These are phyloP conservation scores for Crithidia thermophila DNA, from an alignment of 208 protist genomes.

Conservation along the genomic window DNA sequence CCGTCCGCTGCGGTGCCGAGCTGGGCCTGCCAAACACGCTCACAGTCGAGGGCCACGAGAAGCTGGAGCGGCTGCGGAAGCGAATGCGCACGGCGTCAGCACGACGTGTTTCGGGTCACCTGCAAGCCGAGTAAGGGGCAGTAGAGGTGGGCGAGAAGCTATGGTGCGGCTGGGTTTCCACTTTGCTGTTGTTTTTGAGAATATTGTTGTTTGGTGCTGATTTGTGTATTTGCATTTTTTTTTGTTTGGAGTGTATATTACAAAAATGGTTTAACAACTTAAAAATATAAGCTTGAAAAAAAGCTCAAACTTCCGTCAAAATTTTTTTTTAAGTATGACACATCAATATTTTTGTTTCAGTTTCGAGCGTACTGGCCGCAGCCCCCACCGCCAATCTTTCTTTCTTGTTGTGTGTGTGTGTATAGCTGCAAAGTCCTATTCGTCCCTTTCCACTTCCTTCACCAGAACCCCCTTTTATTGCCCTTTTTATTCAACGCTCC, in stretches of 20 bases:
- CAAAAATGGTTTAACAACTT: too few relatives aligned
- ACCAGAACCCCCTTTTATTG: not conserved
- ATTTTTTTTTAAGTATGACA: too few relatives aligned
- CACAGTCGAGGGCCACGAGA: conserved; percentile 44
- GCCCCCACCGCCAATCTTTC: not conserved
- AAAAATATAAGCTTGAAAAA: too few relatives aligned
- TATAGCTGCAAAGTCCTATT: not conserved
- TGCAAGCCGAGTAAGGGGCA: not conserved
- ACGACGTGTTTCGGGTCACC: conserved; percentile 15
- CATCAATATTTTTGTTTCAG: too few relatives aligned
- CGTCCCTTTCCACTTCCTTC: not conserved
- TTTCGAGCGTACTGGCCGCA: too few relatives aligned
- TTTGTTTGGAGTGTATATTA: too few relatives aligned
- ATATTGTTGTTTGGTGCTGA: too few relatives aligned
- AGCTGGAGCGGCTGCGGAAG: conserved; percentile 72
- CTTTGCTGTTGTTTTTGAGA: too few relatives aligned
- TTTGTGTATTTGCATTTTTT: too few relatives aligned
- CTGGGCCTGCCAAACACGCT: conserved; percentile 83
- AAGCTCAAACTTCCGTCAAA: too few relatives aligned
- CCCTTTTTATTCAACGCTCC: not conserved
- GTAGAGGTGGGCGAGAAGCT: too few relatives aligned
- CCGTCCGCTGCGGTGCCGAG: conserved; percentile 59
- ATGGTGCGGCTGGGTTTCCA: too few relatives aligned
- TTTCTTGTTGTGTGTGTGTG: not conserved
- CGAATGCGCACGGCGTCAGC: conserved; percentile 40